Evolutionary conservation across 148 eudicot species (phyloP), one percentile per base, ranked within the genome.

Genomic region (Dysphania ambrosioides): DNA sequence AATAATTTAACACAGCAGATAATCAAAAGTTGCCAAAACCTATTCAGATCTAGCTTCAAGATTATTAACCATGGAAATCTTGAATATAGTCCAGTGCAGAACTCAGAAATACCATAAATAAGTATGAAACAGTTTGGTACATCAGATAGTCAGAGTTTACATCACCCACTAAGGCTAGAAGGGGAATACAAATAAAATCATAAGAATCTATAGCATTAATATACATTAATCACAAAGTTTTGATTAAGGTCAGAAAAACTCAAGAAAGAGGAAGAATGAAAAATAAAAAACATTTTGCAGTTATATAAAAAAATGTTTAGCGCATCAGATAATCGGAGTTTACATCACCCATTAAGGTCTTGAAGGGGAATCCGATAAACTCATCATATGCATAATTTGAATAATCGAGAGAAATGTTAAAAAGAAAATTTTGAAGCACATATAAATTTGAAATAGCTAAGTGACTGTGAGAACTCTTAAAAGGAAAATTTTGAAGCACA

Each of bases 351-450:
- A 82, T 9, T 77, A 86, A 35, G 93, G 93, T 93, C 90, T 72
- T 91, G 97, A 93, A 93, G 97, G 98, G 90, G 97, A 91, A 91
- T 93, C 97, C 93, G 91, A 89, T 86, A 78, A 79, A 79, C 73
- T 93, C 95, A 77, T 91, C 98, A 87, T 83, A 19, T 87, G 92
- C 94, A 66, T 31, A 60, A 58, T 58, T 23, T 8, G 6, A 0
- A 21, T 19, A 29, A 1, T 11, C n/a, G 30, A 71, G 13, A 36
- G 47, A 56, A 31, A 21, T 0, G n/a, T 6, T 30, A 2, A 31
- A 41, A 31, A 27, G 5, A 34, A 1, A 34, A 3, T 8, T 13
- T 36, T 4, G 19, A 5, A 27, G 24, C 6, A 6, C 1, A 32
- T 4, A 47, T 4, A 24, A 26, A 16, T 2, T 15, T 6, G n/a